Evolutionary conservation across 768 basidiomycete genomes (phyloP).

Genomic region (Leccinum subtestaceum): DNA sequence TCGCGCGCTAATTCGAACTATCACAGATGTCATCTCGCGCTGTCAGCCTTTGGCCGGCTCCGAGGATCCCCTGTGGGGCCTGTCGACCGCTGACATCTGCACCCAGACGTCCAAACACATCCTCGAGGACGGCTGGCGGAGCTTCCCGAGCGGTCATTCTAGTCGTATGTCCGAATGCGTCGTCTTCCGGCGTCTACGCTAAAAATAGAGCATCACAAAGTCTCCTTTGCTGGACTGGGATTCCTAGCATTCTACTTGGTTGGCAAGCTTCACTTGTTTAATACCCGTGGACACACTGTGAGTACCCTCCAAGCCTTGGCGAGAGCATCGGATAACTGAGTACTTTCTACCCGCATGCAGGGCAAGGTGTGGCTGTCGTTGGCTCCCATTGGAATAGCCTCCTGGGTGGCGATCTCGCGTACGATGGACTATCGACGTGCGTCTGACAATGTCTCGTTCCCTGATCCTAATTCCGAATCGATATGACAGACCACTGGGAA

Average conservation of each 20-base stretch:
- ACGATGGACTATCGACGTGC: conserved; percentile 90
- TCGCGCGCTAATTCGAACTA: not conserved
- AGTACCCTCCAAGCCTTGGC: conserved; percentile 17
- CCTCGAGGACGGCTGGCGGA: conserved; percentile 81
- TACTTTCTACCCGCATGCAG: conserved; percentile 24
- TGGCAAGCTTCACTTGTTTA: conserved; percentile 89
- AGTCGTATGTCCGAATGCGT: conserved; percentile 53
- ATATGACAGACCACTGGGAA: conserved; percentile 78
- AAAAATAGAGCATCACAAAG: conserved; percentile 35
- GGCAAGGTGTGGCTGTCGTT: conserved; percentile 82
- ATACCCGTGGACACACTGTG: conserved; percentile 70
- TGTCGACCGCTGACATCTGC: conserved; percentile 73
- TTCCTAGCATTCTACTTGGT: conserved; percentile 86
- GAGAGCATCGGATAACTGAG: not conserved
- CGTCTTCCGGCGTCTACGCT: not conserved
- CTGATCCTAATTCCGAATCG: not conserved
- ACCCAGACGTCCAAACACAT: conserved; percentile 58
- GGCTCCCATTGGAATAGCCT: conserved; percentile 69
- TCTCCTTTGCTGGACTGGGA: conserved; percentile 90
- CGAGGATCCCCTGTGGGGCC: conserved; percentile 63
- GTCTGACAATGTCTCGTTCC: conserved; percentile 25
- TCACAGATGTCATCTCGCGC: conserved; percentile 28
- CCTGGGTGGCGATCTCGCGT: conserved; percentile 75
- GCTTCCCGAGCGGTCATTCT: conserved; percentile 90
- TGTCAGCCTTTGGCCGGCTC: conserved; percentile 68